Base-by-base conservation (phyloP, 106 monocot species). In the Dendrobium chrysotoxum region DNA sequence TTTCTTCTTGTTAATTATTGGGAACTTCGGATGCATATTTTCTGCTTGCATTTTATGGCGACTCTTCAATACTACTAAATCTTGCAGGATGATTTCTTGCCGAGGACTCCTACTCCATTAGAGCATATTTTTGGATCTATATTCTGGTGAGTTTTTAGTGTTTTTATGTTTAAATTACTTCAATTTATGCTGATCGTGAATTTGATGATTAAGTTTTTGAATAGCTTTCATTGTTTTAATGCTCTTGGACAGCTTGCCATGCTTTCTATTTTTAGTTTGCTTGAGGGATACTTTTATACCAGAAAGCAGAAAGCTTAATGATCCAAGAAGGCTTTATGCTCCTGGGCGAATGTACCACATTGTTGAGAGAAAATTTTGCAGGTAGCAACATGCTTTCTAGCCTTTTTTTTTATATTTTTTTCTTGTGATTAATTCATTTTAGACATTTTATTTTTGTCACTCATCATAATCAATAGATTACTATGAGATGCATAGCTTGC, bases 331-430 rank as follows among this genome's bases (percentile, higher is more conserved):
- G 81, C 92, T 97, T 66, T 94, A 97, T 81, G 93, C 94, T 77
- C 96, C 96, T 57, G 96, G 96, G 42, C 87, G 94, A 78, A 92
- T 97, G 77, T 97, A 92, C 77, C 96, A 97, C 79, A 91, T 97
- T 26, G 92, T 97, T 10, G 96, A 97, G 78, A 94, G 96, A 80
- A 94, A 89, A 81, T 86, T 97, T 81, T 97, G 97, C 92, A 90
- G 94, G 96, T 94, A 84, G 39, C 47, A 18, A 31, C 17, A 5
- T 74, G 12, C 31, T 28, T 7, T 30, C 35, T 38, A 6, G 13
- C 16, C 15, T 71, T 50, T 50, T 12, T 50, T 50, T 15, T 50
- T 15, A 35, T 35, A 3, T 50, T 50, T 44, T 42, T 44, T 9
- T 9, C 8, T 9, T 44, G 8, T 15, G 50, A 50, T 13, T 50